Base-by-base conservation (phyloP, 2,329 filamentous ascomycete species). In the Ophiostoma ips region DNA sequence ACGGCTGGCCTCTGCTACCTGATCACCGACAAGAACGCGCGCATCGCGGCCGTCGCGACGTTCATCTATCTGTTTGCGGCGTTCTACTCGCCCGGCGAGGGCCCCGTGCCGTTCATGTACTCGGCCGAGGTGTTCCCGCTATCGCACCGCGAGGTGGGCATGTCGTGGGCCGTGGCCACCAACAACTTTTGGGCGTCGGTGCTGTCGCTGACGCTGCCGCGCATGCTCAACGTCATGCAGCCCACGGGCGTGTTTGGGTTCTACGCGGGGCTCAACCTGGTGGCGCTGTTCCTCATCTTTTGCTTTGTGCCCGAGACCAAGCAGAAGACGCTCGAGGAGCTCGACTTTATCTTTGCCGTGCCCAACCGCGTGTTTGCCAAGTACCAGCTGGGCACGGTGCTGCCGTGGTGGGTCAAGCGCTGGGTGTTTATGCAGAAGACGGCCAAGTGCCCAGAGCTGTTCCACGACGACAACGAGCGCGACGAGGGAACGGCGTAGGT, bases 71-170 rank as follows among this genome's bases (percentile, higher is more conserved):
- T 62, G 40, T 63, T 63, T 34, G 52, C 55, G 16, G 58, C 57
- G 19, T 61, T 59, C 46, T 62, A 63, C 53, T 63, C 61, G 3
- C 60, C 60, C 8, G 60, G 74, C 2, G 81, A 85, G 65, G 82
- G 79, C 0, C 76, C 76, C 10, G 81, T 85, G 11, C 81, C 81
- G 0, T 85, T 81, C 60, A 77, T 77, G 1, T 85, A 84, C 64
- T 75, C 72, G 3, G 80, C 81, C 45, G 82, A 86, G 61, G 77
- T 84, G 2, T 85, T 82, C 61, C 81, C 82, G 0, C 71, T 85
- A 2, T 81, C 79, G 0, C 81, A 85, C 60, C 73, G 82, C 58
- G 82, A 85, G 59, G 72, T 84, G 24, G 82, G 82, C 51, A 86
- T 86, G 55, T 54, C 52, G 2, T 54, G 52, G 52, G 52, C 50